A percentile compares a stretch with the other conserved stretches of the same genome.
Evolutionary conservation across 2,329 filamentous ascomycete species (phyloP).

Genomic region (Neonectria magnoliae): DNA sequence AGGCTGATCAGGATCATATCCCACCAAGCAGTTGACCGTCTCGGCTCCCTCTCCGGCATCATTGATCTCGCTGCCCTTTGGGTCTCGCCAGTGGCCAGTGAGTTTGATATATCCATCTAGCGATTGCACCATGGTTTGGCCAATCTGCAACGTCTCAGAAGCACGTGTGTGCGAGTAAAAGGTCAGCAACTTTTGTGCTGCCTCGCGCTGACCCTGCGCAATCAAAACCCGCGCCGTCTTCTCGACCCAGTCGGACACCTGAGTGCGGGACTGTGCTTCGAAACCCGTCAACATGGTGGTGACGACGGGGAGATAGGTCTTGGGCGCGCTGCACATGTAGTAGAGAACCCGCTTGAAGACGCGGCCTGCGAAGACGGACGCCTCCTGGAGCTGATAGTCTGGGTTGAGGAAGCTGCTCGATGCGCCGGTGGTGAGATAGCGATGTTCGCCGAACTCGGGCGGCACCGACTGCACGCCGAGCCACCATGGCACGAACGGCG

Average conservation of each 20-base stretch:
- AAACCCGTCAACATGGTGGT: slow-evolving; percentile 28
- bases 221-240: slow-evolving; percentile 32
- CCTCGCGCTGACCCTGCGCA: slow-evolving; percentile 28
- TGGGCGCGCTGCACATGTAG: slow-evolving; percentile 38
- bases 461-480: slow-evolving; percentile 33
- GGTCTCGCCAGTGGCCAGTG: slow-evolving; percentile 31
- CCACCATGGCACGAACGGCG: slow-evolving; percentile 39
- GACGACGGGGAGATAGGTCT: slow-evolving; percentile 29
- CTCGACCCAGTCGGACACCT: slow-evolving; percentile 34
- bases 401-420: slow-evolving; percentile 40
- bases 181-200: slow-evolving; percentile 28
- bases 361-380: slow-evolving; percentile 34
- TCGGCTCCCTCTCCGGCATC: slow-evolving; percentile 37
- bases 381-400: slow-evolving; percentile 37
- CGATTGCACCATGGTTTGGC: slow-evolving; percentile 29
- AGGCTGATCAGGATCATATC: slow-evolving; percentile 36
- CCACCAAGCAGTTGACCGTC: slow-evolving; percentile 38
- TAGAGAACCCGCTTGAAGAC: slow-evolving; percentile 36
- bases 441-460: slow-evolving; percentile 34
- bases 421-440: slow-evolving; percentile 36
- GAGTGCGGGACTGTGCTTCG: slow-evolving; percentile 27
- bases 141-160: slow-evolving; percentile 31
- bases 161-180: slow-evolving; percentile 38
- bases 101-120: slow-evolving; percentile 39
- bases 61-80: slow-evolving; percentile 35